Conservation (phyloP, 345 rosid species). For the Kandelia obovata region DNA sequence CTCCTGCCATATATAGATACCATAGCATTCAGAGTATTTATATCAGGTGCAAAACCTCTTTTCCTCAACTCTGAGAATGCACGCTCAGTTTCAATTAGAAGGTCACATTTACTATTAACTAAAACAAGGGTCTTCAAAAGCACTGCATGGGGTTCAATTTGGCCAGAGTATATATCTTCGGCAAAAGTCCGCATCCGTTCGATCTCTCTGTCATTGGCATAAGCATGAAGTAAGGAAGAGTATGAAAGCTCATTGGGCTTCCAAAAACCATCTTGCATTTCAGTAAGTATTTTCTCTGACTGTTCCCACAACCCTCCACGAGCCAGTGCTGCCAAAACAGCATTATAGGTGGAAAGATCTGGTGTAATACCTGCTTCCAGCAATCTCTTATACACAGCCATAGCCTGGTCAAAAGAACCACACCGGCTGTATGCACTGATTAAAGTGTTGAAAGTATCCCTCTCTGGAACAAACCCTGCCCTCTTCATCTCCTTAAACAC, state of each 20-base stretch:
- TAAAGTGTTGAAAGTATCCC: slow-evolving; percentile 86
- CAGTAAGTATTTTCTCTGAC: slow-evolving; percentile 74
- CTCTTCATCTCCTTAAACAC: slow-evolving; percentile 98
- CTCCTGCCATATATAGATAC: slow-evolving; percentile 84
- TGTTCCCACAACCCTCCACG: slow-evolving; percentile 97
- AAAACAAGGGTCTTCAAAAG: slow-evolving; percentile 84
- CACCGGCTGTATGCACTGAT: slow-evolving; percentile 91
- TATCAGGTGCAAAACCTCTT: slow-evolving; percentile 67
- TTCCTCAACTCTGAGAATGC: slow-evolving; percentile 70
- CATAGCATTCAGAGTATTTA: slow-evolving; percentile 84
- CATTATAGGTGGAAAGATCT: slow-evolving; percentile 87
- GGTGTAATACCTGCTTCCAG: slow-evolving; percentile 80
- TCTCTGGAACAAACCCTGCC: slow-evolving; percentile 87
- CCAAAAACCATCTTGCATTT: slow-evolving; percentile 74
- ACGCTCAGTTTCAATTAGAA: slow-evolving; percentile 63
- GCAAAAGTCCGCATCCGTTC: slow-evolving; percentile 72
- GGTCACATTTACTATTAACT: slow-evolving; percentile 83
- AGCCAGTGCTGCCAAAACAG: slow-evolving; percentile 89
- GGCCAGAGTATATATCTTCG: slow-evolving; percentile 77
- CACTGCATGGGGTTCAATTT: slow-evolving; percentile 62
- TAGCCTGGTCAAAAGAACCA: slow-evolving; percentile 83
- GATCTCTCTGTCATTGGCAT: slow-evolving; percentile 80
- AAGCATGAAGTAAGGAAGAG: slow-evolving; percentile 85
- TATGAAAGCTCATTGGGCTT: slow-evolving; percentile 85
- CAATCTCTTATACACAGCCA: slow-evolving; percentile 78